These are phyloP conservation scores for Pharus latifolius DNA, from an alignment of 176 grass and related monocot genomes.

Conservation along the genomic window DNA sequence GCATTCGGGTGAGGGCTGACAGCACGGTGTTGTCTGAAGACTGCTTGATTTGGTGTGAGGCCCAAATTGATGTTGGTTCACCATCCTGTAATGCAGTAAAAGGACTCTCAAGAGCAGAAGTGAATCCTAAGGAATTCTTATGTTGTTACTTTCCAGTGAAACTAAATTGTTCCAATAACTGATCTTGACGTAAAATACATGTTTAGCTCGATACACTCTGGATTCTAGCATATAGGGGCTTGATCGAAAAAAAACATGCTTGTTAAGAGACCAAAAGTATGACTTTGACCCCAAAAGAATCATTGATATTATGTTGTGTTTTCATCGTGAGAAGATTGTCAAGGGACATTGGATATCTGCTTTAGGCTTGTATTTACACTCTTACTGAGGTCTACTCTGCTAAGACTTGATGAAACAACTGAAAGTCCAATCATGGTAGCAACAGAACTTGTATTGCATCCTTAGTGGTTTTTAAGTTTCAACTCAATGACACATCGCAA, in stretches of 20 bases:
- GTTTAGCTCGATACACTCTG: neutral
- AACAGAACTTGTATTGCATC: too few species aligned
- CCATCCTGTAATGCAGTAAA: slow-evolving; percentile 47
- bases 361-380: neutral
- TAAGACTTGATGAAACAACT: neutral
- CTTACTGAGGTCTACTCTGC: neutral
- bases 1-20: slow-evolving; percentile 47
- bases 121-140: neutral
- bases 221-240: neutral
- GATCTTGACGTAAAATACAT: neutral
- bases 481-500: neutral
- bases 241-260: neutral
- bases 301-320: neutral
- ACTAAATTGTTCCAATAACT: neutral
- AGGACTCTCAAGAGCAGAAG: neutral
- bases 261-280: neutral
- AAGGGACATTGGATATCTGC: neutral
- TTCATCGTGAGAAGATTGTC: neutral
- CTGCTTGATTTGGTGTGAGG: slow-evolving; percentile 41
- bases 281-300: neutral
- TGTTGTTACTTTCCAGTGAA: neutral
- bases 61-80: slow-evolving; percentile 76
- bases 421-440: neutral
- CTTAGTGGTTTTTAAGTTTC: too few species aligned
- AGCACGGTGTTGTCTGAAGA: slow-evolving; percentile 41